Conservation (phyloP, 2,329 filamentous ascomycete genomes). For the Epichloe glyceriae region DNA sequence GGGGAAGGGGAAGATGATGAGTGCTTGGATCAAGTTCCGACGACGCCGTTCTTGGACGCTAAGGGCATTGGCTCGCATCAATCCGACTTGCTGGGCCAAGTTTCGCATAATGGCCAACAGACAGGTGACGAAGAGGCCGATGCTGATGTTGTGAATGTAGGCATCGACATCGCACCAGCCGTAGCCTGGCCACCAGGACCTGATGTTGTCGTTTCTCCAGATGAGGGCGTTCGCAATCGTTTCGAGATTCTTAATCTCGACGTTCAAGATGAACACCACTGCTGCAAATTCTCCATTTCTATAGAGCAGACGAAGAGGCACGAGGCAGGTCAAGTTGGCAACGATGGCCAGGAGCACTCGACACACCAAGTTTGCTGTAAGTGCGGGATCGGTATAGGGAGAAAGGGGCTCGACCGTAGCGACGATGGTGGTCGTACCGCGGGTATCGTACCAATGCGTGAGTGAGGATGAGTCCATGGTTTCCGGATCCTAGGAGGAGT, state of each 20-base stretch:
- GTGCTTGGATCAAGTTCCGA: conserved; percentile 32
- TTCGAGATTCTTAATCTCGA: conserved; percentile 33
- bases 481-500: not conserved
- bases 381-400: conserved; percentile 16
- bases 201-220: conserved; percentile 39
- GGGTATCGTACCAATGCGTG: not conserved
- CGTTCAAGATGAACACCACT: conserved; percentile 32
- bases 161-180: conserved; percentile 41
- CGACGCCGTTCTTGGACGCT: conserved; percentile 27
- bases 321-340: conserved; percentile 32
- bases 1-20: conserved; percentile 42
- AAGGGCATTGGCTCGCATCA: conserved; percentile 28
- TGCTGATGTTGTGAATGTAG: conserved; percentile 32
- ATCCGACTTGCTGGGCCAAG: conserved; percentile 35
- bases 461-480: not conserved
- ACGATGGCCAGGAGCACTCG: conserved; percentile 34
- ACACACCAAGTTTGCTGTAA: conserved; percentile 33
- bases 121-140: conserved; percentile 35
- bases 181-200: conserved; percentile 36
- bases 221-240: conserved; percentile 37
- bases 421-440: conserved; percentile 1
- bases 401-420: not conserved
- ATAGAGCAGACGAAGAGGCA: conserved; percentile 38
- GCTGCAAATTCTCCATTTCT: conserved; percentile 42
- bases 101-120: conserved; percentile 43